These are phyloP conservation scores for Mycena belliarum DNA, from an alignment of 768 basidiomycete species.

Conservation along the genomic window DNA sequence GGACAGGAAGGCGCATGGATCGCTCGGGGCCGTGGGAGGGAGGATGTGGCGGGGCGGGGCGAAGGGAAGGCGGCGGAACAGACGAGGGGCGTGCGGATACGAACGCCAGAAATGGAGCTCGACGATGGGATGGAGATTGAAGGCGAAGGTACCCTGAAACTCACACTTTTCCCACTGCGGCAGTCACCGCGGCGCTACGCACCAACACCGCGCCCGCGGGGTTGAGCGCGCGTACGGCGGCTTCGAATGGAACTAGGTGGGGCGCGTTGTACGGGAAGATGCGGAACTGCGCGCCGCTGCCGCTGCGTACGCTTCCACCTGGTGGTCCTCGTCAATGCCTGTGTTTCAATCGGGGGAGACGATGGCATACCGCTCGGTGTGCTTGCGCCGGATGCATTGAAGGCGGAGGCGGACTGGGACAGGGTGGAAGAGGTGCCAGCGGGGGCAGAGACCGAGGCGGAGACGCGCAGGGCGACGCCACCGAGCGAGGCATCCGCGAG, in stretches of 20 bases:
- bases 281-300: constrained; percentile 49
- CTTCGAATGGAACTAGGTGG: constrained; percentile 74
- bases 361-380: not conserved
- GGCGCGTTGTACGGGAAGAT: constrained; percentile 87
- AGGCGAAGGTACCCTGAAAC: constrained; percentile 25
- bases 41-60: too few relatives aligned
- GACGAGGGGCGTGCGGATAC: too few relatives aligned
- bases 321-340: too few relatives aligned
- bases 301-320: too few relatives aligned
- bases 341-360: not conserved
- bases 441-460: constrained; percentile 27
- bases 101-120: too few relatives aligned
- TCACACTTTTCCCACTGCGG: constrained; percentile 67
- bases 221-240: constrained; percentile 73
- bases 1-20: too few relatives aligned
- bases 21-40: too few relatives aligned
- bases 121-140: too few relatives aligned
- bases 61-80: too few relatives aligned
- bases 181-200: constrained; percentile 74
- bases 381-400: not conserved
- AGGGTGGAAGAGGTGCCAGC: not conserved
- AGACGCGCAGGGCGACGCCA: constrained; percentile 36
- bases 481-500: constrained; percentile 71
- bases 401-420: not conserved
- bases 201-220: constrained; percentile 84